A percentile compares a stretch with the other conserved stretches of the same genome.
phyloP scores from a whole-genome alignment of 169 alveolate species.

The Cryptosporidium felis region DNA sequence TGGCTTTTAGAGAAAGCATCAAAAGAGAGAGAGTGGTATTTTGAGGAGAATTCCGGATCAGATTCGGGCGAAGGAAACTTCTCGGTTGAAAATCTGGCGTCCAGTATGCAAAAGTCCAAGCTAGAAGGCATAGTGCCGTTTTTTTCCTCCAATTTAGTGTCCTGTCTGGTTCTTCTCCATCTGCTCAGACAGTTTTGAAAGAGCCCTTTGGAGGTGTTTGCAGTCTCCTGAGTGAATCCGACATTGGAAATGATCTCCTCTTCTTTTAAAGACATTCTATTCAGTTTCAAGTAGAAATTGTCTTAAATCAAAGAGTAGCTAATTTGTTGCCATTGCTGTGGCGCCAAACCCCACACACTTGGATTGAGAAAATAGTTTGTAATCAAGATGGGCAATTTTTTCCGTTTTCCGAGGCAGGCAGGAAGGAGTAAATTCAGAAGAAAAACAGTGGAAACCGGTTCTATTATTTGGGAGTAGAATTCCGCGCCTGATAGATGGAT shows the following conservation, averaged over 20 bases:
- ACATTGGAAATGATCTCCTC: background rate
- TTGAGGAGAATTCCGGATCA: background rate
- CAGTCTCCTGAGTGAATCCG: conserved; percentile 13
- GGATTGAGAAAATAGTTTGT: background rate
- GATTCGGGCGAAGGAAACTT: background rate
- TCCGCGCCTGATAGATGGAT: conserved; percentile 13
- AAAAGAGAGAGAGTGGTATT: background rate
- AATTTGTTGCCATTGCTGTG: no score
- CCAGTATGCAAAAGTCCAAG: conserved; percentile 48
- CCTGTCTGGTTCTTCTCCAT: conserved; percentile 21
- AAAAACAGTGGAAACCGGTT: background rate
- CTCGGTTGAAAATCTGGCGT: conserved; percentile 53
- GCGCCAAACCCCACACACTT: conserved; percentile 68
- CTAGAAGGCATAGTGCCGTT: background rate
- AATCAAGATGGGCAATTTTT: background rate
- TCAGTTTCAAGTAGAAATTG: no score
- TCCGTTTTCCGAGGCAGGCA: background rate
- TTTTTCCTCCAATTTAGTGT: background rate
- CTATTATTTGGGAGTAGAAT: background rate
- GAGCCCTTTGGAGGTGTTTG: background rate
- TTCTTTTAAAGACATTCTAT: no score
- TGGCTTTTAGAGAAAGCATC: background rate
- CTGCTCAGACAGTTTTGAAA: conserved; percentile 12
- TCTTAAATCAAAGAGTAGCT: no score
- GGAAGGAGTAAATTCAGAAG: background rate